phyloP scores from a whole-genome alignment of 768 basidiomycete genomes.

The Podaxis sp. region DNA sequence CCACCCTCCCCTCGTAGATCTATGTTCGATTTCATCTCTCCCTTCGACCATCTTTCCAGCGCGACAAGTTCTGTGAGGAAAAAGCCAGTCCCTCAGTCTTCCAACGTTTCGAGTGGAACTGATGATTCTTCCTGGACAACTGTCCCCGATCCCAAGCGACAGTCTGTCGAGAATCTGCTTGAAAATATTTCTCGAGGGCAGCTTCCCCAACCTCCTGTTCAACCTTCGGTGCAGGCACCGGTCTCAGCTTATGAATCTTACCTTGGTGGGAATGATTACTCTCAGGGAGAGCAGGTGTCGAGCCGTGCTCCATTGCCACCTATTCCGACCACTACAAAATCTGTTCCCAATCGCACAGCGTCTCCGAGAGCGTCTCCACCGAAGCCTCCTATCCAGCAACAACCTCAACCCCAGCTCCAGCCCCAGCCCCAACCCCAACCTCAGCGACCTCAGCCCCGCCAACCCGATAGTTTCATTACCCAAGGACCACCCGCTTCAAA shows the following conservation, averaged over 20 bases:
- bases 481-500: constrained; percentile 10
- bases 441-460: constrained; percentile 23
- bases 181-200: constrained; percentile 66
- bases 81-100: constrained; percentile 57
- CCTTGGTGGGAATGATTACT: constrained; percentile 39
- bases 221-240: constrained; percentile 33
- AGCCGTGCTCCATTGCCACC: constrained; percentile 57
- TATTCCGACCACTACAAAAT: constrained; percentile 44
- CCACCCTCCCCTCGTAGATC: constrained; percentile 74
- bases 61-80: constrained; percentile 54
- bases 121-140: constrained; percentile 64
- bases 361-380: constrained; percentile 70
- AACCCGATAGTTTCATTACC: constrained; percentile 17
- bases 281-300: constrained; percentile 40
- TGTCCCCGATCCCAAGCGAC: constrained; percentile 65
- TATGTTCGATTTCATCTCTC: constrained; percentile 83
- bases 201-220: constrained; percentile 30
- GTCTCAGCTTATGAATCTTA: constrained; percentile 47
- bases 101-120: constrained; percentile 40
- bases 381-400: constrained; percentile 49
- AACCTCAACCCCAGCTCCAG: constrained; percentile 41
- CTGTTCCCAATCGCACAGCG: constrained; percentile 36
- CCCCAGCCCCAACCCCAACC: constrained; percentile 41
- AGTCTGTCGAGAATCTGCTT: constrained; percentile 80
- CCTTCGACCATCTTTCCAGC: constrained; percentile 77